Evolutionary conservation across 169 alveolate species (phyloP), one percentile per base, ranked within the genome.

Genomic region (Babesia sp.): DNA sequence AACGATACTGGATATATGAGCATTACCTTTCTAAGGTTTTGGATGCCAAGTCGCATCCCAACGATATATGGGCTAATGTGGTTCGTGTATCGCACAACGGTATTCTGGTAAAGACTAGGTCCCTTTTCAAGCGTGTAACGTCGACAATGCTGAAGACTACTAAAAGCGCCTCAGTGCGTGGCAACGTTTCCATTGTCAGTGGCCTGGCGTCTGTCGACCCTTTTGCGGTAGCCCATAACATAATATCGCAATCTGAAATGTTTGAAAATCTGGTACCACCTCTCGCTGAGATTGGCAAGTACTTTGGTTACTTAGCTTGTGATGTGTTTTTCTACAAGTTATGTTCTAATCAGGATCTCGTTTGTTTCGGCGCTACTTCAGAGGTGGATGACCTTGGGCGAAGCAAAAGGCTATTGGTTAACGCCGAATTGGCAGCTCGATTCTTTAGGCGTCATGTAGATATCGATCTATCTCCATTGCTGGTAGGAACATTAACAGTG

Each of bases 181-280:
- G 72, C 42, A 81, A 44, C 18, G 78, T 81, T 3, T 81, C 84
- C 16, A 56, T 53, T 0, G 69, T 81, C 2, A 46, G 80, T 31
- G 89, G 84, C 26, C 14, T 81, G 46, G 75, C 84, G 31, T 37
- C 85, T 3, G 71, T 81, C 0, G 71, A 81, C 45, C 89, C 89
- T 7, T 81, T 71, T 45, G 70, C 84, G 0, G 74, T 73, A 1
- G 67, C 59, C 7, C 66, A 44, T 12, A 59, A 67, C 26, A 72
- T 71, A 18, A 53, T 81, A 26, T 50, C 66, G 61, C 89, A 81
- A 67, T 71, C 72, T 20, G 89, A 81, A 53, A 61, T 72, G 80
- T 81, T 81, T 42, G 75, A 71, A 31, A 81, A 81, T 33, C 72
- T 81, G 28, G 60, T 81, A 37, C 39, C 66, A 22, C 84, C 89